Conservation (phyloP, 495 filamentous ascomycete species). For the Echria macrotheca region DNA sequence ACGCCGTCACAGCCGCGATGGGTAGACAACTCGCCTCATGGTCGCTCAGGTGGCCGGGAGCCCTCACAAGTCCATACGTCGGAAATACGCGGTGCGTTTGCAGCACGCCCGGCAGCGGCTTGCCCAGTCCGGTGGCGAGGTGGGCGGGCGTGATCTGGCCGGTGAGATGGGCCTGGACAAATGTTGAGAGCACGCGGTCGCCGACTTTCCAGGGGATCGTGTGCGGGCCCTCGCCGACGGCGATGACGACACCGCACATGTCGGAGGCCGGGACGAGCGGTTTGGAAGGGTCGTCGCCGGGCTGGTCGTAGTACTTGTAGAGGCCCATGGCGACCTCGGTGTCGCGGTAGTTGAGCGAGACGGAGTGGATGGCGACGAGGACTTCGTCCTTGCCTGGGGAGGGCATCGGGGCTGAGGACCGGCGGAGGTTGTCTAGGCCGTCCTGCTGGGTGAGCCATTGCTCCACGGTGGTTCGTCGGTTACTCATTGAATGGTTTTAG, state of each 20-base stretch:
- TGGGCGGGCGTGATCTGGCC: constrained; percentile 32
- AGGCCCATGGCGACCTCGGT: constrained; percentile 52
- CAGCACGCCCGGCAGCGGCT: constrained; percentile 35
- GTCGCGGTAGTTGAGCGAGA: constrained; percentile 57
- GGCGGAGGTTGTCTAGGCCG: constrained; percentile 45
- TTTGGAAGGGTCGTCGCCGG: constrained; percentile 18
- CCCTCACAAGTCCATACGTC: constrained; percentile 30
- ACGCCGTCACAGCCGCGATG: constrained; percentile 42
- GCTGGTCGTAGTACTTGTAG: constrained; percentile 49
- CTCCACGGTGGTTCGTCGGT: too few species aligned
- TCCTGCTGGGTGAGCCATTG: constrained; percentile 15
- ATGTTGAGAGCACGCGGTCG: constrained; percentile 40
- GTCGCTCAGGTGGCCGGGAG: constrained; percentile 34
- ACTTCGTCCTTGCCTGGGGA: constrained; percentile 44
- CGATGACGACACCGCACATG: constrained; percentile 37
- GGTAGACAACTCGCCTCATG: constrained; percentile 40
- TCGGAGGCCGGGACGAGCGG: constrained; percentile 40
- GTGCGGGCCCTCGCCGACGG: constrained; percentile 14
- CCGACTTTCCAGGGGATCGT: constrained; percentile 26
- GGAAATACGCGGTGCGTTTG: constrained; percentile 40
- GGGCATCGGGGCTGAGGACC: constrained; percentile 37
- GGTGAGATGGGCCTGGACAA: constrained; percentile 36
- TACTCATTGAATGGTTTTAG: too few species aligned
- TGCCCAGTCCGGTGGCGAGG: constrained; percentile 33
- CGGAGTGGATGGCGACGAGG: constrained; percentile 49